These are phyloP conservation scores for Soucietia sequanensis DNA, from an alignment of 805 yeast genomes.

Conservation along the genomic window DNA sequence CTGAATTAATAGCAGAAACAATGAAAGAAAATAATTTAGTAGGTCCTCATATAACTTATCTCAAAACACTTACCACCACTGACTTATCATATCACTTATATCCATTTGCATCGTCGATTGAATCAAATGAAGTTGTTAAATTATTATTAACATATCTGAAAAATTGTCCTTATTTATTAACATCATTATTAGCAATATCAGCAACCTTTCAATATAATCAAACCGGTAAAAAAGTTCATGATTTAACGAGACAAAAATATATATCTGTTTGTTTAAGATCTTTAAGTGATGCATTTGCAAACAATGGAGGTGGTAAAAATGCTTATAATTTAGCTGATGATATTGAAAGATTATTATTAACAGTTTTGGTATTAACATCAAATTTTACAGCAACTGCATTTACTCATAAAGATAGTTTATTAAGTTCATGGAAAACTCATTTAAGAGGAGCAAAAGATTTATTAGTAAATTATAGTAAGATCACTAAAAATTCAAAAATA, in stretches of 20 bases:
- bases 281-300: constrained; percentile 46
- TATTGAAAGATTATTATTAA: constrained; percentile 63
- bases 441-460: constrained; percentile 60
- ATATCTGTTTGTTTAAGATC: constrained; percentile 56
- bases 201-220: constrained; percentile 53
- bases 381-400: constrained; percentile 51
- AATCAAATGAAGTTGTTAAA: constrained; percentile 32
- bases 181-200: constrained; percentile 67
- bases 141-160: constrained; percentile 55
- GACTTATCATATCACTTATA: constrained; percentile 31
- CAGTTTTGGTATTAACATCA: constrained; percentile 60
- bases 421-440: constrained; percentile 60
- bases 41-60: constrained; percentile 31
- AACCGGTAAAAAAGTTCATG: constrained; percentile 32
- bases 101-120: constrained; percentile 38
- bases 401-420: constrained; percentile 8
- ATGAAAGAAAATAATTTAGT: constrained; percentile 21
- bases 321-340: constrained; percentile 33
- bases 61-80: constrained; percentile 26
- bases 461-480: constrained; percentile 44
- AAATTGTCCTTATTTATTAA: constrained; percentile 57
- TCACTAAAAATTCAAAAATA: constrained; percentile 7
- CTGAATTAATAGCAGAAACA: constrained; percentile 24
- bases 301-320: constrained; percentile 19
- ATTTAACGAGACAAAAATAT: constrained; percentile 58